Base-by-base conservation (phyloP, 2,329 filamentous ascomycete species). In the Sclerotinia nivalis region DNA sequence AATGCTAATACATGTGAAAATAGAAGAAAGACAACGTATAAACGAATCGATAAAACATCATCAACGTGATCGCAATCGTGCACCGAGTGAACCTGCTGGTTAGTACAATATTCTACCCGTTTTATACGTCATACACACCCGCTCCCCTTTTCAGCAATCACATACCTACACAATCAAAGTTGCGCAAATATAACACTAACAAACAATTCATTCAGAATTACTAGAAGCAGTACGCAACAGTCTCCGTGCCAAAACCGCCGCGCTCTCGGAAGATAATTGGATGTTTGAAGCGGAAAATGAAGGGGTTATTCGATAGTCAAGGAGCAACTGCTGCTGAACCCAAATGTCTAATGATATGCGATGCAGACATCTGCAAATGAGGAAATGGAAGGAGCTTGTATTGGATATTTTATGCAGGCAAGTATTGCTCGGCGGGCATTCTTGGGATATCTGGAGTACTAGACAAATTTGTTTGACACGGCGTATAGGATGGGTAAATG, bases 231-330 rank as follows among this genome's bases (percentile, higher is more conserved):
- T 93, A 61, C 87, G 88, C 73, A 86, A 88, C 47, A 93, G 90
- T 78, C 82, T 96, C 68, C 84, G 88, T 74, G 87, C 87, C 70
- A 93, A 93, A 78, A 90, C 93, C 2, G 86, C 87, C 22, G 88
- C 89, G 20, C 81, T 97, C 64, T 86, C 91, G 31, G 91, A 96
- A 65, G 93, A 97, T 77, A 91, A 90, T 76, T 97, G 93, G 93
- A 96, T 97, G 90, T 97, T 91, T 80, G 92, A 94, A 79, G 83
- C 87, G 34, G 76, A 79, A 69, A 75, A 76, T 22, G 74, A 76
- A 10, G 52, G 67, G 22, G 34, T 71, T 9, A 37, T 74, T 50
- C 52, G 66, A 40, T 68, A 61, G 28, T 6, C 6, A 8, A 25
- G 20, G 20, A 10, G 31, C 71, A 73, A n/a, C 69, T 76, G 13